These are phyloP conservation scores for Wickerhamomyces alni DNA, from an alignment of 805 yeast genomes.

Conservation along the genomic window DNA sequence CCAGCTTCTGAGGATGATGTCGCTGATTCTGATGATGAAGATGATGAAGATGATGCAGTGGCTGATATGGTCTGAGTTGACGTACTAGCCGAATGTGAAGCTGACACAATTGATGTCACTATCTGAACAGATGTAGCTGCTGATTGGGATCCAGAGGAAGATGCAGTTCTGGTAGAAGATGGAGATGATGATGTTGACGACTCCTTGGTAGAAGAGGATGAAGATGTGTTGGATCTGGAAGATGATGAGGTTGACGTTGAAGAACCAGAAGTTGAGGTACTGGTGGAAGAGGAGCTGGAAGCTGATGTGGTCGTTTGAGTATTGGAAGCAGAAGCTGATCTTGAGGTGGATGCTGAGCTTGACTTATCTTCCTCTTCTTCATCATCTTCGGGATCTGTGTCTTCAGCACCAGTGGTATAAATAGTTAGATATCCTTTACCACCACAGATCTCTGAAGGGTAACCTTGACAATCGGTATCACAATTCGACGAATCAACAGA, in stretches of 20 bases:
- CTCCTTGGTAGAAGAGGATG: background rate
- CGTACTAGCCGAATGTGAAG: background rate
- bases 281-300: constrained; percentile 1
- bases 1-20: background rate
- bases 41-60: background rate
- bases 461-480: constrained; percentile 51
- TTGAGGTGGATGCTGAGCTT: background rate
- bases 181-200: background rate
- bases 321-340: constrained; percentile 3
- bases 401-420: constrained; percentile 28
- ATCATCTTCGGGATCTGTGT: constrained; percentile 5
- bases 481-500: constrained; percentile 32
- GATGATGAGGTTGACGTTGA: background rate
- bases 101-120: background rate
- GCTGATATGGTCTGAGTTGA: background rate
- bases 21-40: background rate
- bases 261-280: background rate
- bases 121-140: background rate
- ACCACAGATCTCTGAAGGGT: constrained; percentile 57
- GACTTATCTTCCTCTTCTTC: background rate
- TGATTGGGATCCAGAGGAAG: background rate
- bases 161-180: background rate
- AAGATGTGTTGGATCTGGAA: background rate
- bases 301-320: constrained; percentile 7
- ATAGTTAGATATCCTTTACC: constrained; percentile 45